Percentiles rank a stretch among this genome's conserved stretches.
Conservation (phyloP, 495 filamentous ascomycete species). For the Xylaria curta region DNA sequence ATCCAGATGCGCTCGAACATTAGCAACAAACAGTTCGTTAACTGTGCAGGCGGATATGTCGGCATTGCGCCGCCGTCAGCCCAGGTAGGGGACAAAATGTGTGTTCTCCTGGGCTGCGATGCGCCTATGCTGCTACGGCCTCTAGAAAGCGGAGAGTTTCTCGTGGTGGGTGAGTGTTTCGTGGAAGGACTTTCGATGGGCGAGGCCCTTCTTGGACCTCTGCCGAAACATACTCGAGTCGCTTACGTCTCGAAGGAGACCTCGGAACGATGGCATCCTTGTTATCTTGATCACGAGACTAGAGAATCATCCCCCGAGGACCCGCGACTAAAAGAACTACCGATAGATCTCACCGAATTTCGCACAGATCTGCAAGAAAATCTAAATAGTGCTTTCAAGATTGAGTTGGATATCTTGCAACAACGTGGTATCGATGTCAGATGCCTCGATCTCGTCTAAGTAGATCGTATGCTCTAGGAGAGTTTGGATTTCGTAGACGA, state of each 20-base stretch:
- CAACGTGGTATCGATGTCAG: background rate
- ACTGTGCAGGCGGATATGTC: background rate
- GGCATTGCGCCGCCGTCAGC: background rate
- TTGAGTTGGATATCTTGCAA: background rate
- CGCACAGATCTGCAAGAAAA: background rate
- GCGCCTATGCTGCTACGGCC: background rate
- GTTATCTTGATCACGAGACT: background rate
- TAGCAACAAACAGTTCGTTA: background rate
- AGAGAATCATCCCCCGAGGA: background rate
- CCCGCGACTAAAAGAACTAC: background rate
- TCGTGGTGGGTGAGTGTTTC: slow-evolving; percentile 4
- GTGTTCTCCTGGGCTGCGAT: background rate
- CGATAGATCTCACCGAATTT: background rate
- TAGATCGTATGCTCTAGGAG: no score
- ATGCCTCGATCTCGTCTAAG: background rate
- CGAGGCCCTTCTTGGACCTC: background rate
- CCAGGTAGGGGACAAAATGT: background rate
- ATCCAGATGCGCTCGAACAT: background rate
- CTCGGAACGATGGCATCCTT: background rate
- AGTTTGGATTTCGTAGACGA: no score
- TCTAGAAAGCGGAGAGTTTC: background rate
- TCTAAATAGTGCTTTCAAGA: background rate
- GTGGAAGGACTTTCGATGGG: slow-evolving; percentile 25
- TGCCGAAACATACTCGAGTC: background rate
- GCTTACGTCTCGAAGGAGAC: background rate